Percentiles rank a stretch among this genome's conserved stretches.
These are phyloP conservation scores for Eutrema yunnanense DNA, from an alignment of 345 rosid species.

Conservation along the genomic window DNA sequence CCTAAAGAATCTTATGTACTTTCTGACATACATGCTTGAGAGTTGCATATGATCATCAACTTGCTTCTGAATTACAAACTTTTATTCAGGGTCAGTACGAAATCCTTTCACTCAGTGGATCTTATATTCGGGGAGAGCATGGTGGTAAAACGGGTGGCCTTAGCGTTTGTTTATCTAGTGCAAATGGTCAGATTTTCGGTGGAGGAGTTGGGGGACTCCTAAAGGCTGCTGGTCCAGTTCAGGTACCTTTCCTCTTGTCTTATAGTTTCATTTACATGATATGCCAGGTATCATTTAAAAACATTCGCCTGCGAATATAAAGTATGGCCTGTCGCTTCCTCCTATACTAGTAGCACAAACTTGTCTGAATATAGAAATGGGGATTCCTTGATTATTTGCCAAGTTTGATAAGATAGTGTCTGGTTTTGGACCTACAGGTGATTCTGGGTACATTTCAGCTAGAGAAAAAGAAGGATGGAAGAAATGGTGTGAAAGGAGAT, in stretches of 20 bases:
- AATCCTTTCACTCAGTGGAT: slow-evolving; percentile 79
- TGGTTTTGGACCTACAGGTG: slow-evolving; percentile 36
- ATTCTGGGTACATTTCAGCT: slow-evolving; percentile 61
- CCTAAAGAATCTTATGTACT: neutral
- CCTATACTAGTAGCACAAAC: neutral
- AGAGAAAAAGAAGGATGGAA: slow-evolving; percentile 45
- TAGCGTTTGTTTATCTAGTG: slow-evolving; percentile 65
- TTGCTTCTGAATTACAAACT: slow-evolving; percentile 13
- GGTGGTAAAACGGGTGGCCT: slow-evolving; percentile 88
- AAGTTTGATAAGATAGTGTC: neutral
- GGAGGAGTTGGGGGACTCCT: slow-evolving; percentile 88
- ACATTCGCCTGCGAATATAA: neutral
- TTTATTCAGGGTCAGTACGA: slow-evolving; percentile 75
- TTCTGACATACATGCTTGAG: neutral
- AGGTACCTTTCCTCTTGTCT: slow-evolving; percentile 40
- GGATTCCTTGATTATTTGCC: neutral
- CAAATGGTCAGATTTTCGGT: slow-evolving; percentile 81
- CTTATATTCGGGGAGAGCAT: slow-evolving; percentile 60
- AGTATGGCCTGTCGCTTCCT: neutral
- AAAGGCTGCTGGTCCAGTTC: slow-evolving; percentile 87
- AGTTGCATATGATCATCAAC: slow-evolving; percentile 13
- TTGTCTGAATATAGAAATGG: neutral
- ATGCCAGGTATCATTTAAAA: neutral
- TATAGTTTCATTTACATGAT: neutral
- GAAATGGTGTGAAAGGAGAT: slow-evolving; percentile 41